These are phyloP conservation scores for Tanacetum coccineum DNA, from an alignment of 129 eudicot genomes.

Conservation along the genomic window DNA sequence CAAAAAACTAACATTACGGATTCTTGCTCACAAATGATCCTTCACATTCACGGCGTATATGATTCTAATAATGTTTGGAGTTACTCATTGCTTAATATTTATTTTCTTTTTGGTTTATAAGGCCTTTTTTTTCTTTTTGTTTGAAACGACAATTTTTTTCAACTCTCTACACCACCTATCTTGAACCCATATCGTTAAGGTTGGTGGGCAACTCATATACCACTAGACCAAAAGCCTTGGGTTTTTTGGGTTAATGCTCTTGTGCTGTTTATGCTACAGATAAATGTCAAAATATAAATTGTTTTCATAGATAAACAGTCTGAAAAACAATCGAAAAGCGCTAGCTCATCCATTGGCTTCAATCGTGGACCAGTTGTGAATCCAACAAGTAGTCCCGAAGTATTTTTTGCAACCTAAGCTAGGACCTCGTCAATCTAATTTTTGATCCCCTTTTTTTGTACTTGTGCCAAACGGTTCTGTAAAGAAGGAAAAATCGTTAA, in stretches of 20 bases:
- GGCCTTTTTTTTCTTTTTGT: too few species aligned
- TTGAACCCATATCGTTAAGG: too few species aligned
- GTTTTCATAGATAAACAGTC: slow-evolving; percentile 41
- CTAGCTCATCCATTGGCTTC: slow-evolving; percentile 36
- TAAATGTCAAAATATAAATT: slow-evolving; percentile 85
- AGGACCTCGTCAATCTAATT: slow-evolving; percentile 88
- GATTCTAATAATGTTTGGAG: slow-evolving; percentile 81
- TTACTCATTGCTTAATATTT: slow-evolving; percentile 2
- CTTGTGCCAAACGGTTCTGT: slow-evolving; percentile 29
- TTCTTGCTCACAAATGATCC: slow-evolving; percentile 96
- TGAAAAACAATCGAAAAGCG: slow-evolving; percentile 39
- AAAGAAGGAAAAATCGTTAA: slow-evolving; percentile 34
- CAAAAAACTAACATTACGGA: slow-evolving; percentile 78
- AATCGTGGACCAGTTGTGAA: slow-evolving; percentile 63
- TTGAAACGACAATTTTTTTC: too few species aligned
- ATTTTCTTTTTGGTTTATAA: slow-evolving; percentile 6
- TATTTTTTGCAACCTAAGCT: slow-evolving; percentile 76
- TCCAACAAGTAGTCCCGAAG: slow-evolving; percentile 91
- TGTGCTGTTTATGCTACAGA: slow-evolving; percentile 36
- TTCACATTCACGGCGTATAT: slow-evolving; percentile 92
- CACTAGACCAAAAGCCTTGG: too few species aligned
- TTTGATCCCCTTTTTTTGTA: slow-evolving; percentile 78
- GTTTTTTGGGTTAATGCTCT: slow-evolving; percentile 16
- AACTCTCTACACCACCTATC: too few species aligned
- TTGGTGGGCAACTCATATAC: too few species aligned